Evolutionary conservation across 2,329 filamentous ascomycete genomes (phyloP), one percentile per base, ranked within the genome.

Genomic region (Ophiostoma ips): DNA sequence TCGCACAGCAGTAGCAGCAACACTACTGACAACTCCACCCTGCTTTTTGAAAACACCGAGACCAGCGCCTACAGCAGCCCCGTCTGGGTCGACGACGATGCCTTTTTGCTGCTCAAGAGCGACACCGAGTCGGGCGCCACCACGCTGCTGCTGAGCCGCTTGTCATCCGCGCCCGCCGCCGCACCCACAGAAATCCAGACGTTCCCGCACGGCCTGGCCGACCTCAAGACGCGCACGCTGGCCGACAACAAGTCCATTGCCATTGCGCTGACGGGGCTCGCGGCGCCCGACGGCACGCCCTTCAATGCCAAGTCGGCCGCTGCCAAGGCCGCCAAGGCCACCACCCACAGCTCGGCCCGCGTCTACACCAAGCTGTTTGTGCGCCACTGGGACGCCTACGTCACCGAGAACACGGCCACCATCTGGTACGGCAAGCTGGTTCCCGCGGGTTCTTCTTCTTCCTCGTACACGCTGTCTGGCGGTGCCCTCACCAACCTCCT

Each of bases 331-430:
- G 31, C 36, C n/a, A 47, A 53, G 12, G 45, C 21, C 8, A 35
- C 76, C 35, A 67, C 75, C 2, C 66, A 71, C 21, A 81, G 81
- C 18, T 76, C 77, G 3, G 87, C 78, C 28, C 81, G 76, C 58
- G 73, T 87, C 19, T 92, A 92, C 63, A 78, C 77, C 18, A 77
- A 75, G 45, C 75, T 89, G 24, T 92, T 86, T 59, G 84, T 86
- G 28, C 77, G 87, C 13, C 85, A 94, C 60, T 94, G 87, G 87
- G 86, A 94, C 61, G 65, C 73, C n/a, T 94, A 83, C 66, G 70
- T 80, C 24, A 79, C 75, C 1, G 74, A 80, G 43, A 81, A 85
- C 58, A 78, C 75, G 54, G 83, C 81, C 58, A 75, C 83, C 2
- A 72, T 95, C 28, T 92, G 83, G 72, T 84, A 86, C 30, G 81